phyloP scores from a whole-genome alignment of 306 rosid genomes.

The Quercus glauca region DNA sequence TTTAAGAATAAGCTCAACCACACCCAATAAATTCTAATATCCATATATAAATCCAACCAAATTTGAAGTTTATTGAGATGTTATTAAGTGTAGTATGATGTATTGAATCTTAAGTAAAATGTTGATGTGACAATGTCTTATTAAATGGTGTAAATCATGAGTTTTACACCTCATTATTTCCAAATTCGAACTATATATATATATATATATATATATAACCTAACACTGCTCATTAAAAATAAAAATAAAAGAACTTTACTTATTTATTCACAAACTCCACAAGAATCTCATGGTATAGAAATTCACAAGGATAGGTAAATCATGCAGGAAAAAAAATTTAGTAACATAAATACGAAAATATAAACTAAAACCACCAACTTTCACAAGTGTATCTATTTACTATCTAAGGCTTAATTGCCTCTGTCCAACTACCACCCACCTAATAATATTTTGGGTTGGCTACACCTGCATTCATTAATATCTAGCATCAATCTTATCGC shows the following conservation, averaged over 20 bases:
- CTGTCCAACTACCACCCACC: slow-evolving; percentile 61
- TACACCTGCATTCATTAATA: slow-evolving; percentile 71
- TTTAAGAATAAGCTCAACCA: too few species aligned
- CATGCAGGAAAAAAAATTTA: background rate
- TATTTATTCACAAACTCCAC: too few species aligned
- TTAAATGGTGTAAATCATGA: too few species aligned
- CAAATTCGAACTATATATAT: too few species aligned
- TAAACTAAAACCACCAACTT: slow-evolving; percentile 21
- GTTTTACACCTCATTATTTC: too few species aligned
- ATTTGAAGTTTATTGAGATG: too few species aligned
- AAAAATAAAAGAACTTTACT: too few species aligned
- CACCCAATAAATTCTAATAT: too few species aligned
- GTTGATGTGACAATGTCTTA: accelerated
- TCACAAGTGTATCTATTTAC: slow-evolving; percentile 21
- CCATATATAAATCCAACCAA: too few species aligned
- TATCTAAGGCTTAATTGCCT: slow-evolving; percentile 54
- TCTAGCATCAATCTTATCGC: slow-evolving; percentile 51
- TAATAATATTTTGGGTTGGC: slow-evolving; percentile 45
- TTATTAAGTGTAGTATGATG: too few species aligned
- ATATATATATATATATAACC: too few species aligned
- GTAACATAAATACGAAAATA: background rate
- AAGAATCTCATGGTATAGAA: background rate
- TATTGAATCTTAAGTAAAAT: too few species aligned
- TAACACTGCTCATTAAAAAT: background rate
- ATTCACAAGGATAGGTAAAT: background rate